Conservation (phyloP, 1,284 basidiomycete genomes). For the Ustilago vetiveriae region DNA sequence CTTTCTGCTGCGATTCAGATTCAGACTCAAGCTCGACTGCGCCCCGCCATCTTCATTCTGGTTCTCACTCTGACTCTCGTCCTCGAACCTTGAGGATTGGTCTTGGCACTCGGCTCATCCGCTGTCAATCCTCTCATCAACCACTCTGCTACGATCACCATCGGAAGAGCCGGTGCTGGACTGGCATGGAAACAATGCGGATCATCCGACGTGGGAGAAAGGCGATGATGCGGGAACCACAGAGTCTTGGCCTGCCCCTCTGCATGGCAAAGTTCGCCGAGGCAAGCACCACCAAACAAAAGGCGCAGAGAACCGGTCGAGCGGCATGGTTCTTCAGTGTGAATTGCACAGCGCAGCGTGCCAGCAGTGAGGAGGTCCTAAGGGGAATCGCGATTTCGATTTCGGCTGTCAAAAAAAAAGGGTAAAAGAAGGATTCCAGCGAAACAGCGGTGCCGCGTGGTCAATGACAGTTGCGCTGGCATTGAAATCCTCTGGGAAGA, state of each 20-base stretch:
- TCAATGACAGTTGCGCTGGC: neutral
- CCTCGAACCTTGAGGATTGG: too few relatives aligned
- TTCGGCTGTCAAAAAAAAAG: neutral
- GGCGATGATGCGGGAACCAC: too few relatives aligned
- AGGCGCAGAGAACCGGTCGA: neutral
- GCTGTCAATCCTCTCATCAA: neutral
- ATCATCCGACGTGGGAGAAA: neutral
- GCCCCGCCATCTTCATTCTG: conserved; percentile 13
- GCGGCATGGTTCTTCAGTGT: neutral
- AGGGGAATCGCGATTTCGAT: neutral
- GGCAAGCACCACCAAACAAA: neutral
- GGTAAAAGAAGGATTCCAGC: neutral
- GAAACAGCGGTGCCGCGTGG: neutral
- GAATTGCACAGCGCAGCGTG: neutral
- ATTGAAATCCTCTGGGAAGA: too few relatives aligned
- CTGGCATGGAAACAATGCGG: too few relatives aligned
- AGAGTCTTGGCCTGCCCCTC: neutral
- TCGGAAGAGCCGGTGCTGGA: neutral
- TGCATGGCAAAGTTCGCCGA: neutral
- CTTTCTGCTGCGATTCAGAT: neutral
- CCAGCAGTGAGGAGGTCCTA: neutral
- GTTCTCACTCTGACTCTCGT: neutral
- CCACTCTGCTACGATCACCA: neutral
- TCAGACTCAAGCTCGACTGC: neutral
- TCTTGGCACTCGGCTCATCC: neutral